These are phyloP conservation scores for Pleurotus eryngii DNA, from an alignment of 768 basidiomycete species.

Conservation along the genomic window DNA sequence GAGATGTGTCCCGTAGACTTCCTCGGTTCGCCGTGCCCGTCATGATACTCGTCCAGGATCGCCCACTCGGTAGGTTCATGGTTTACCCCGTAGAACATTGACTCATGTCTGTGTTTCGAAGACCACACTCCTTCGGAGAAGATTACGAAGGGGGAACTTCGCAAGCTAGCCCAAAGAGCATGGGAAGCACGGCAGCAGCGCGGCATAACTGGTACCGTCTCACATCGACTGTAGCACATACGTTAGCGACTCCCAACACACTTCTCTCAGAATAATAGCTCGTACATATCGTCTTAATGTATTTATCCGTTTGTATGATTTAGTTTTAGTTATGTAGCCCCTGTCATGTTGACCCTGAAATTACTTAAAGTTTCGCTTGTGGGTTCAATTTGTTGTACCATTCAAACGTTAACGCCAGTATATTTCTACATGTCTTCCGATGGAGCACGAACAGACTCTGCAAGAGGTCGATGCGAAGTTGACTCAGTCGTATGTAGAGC, in stretches of 20 bases:
- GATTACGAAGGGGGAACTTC: conserved; percentile 49
- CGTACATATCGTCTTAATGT: too few species aligned
- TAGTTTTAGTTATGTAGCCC: background rate
- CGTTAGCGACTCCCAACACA: too few species aligned
- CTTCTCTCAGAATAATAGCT: too few species aligned
- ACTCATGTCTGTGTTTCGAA: conserved; percentile 15
- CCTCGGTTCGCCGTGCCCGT: conserved; percentile 57
- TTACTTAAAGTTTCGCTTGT: background rate
- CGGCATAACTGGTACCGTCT: background rate
- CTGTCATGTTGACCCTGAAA: background rate
- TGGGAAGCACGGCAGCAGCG: conserved; percentile 34
- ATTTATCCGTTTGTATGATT: background rate
- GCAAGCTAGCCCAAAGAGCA: conserved; percentile 39
- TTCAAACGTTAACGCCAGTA: too few species aligned
- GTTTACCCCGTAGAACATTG: background rate
- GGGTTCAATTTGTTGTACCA: too few species aligned
- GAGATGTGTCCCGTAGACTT: conserved; percentile 26
- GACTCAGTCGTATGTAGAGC: conserved; percentile 17
- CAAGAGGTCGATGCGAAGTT: background rate
- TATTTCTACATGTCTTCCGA: background rate
- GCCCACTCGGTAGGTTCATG: conserved; percentile 42
- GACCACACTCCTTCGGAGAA: conserved; percentile 60
- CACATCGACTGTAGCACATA: conserved; percentile 2
- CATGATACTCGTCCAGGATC: conserved; percentile 48
- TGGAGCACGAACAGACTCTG: conserved; percentile 6